phyloP scores from a whole-genome alignment of 768 basidiomycete species.

The Amanita phalloides region DNA sequence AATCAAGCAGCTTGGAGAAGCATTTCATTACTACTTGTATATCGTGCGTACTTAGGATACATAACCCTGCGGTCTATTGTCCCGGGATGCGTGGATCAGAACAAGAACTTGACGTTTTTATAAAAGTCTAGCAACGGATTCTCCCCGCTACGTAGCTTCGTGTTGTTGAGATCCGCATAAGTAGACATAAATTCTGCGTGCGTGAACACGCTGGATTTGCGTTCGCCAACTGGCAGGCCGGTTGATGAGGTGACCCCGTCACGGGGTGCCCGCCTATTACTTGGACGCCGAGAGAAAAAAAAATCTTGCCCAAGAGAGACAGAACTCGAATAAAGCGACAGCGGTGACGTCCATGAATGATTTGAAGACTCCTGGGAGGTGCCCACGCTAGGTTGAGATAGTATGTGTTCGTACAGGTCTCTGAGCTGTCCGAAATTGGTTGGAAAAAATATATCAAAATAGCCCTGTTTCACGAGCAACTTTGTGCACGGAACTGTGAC shows the following conservation, averaged over 20 bases:
- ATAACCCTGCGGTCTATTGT: background rate
- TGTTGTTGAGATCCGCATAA: constrained; percentile 67
- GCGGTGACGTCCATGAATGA: constrained; percentile 30
- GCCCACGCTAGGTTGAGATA: constrained; percentile 42
- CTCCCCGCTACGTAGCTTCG: constrained; percentile 68
- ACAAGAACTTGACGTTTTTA: constrained; percentile 89
- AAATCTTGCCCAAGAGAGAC: constrained; percentile 48
- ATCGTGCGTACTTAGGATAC: constrained; percentile 34
- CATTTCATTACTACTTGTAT: constrained; percentile 80
- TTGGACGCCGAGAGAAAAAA: constrained; percentile 58
- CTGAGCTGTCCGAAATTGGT: constrained; percentile 77
- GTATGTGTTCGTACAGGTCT: constrained; percentile 83
- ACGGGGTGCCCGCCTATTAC: constrained; percentile 46
- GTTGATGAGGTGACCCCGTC: constrained; percentile 69
- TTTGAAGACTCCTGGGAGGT: constrained; percentile 8
- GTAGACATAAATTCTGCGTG: constrained; percentile 85
- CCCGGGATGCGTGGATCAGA: constrained; percentile 27
- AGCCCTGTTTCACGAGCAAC: constrained; percentile 87
- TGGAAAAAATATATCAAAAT: constrained; percentile 98
- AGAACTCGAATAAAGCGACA: constrained; percentile 37
- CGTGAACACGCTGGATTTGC: constrained; percentile 73
- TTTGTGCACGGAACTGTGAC: constrained; percentile 84
- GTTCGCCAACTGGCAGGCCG: constrained; percentile 71
- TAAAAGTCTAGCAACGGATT: constrained; percentile 88
- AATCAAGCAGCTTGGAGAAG: constrained; percentile 62